These are phyloP conservation scores for Aegilops tauschii DNA, from an alignment of 176 grass and related monocot genomes.

Conservation along the genomic window DNA sequence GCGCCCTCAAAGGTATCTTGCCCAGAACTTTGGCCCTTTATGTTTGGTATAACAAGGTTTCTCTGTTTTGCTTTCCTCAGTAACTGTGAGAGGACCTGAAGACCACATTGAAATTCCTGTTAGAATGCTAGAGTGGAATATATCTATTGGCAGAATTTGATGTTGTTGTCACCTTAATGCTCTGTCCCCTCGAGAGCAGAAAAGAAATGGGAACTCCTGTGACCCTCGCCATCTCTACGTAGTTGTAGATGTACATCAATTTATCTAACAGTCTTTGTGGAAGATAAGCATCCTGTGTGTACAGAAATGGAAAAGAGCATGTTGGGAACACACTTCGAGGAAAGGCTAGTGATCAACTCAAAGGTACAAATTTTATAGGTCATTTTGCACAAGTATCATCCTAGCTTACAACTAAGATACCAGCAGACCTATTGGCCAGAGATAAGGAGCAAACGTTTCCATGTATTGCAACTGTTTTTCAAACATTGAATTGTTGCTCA, in stretches of 20 bases:
- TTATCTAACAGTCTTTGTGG: constrained; percentile 94
- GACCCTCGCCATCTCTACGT: constrained; percentile 99
- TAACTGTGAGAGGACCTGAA: constrained; percentile 90
- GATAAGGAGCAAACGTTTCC: neutral
- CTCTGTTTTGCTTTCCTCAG: constrained; percentile 93
- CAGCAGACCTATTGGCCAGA: neutral
- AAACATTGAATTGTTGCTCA: constrained; percentile 6
- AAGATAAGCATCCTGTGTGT: constrained; percentile 92
- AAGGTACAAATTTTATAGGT: neutral
- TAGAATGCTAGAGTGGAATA: constrained; percentile 17
- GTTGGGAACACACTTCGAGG: neutral
- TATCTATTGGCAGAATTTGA: constrained; percentile 1
- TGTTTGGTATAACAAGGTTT: constrained; percentile 98
- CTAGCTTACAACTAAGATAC: constrained; percentile 10
- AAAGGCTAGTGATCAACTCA: constrained; percentile 20
- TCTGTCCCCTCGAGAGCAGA: constrained; percentile 92
- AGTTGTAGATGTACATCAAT: constrained; percentile 98
- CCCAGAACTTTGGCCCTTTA: constrained; percentile 79
- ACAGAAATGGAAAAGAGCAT: constrained; percentile 22
- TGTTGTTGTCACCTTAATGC: constrained; percentile 74
- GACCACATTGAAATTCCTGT: constrained; percentile 28
- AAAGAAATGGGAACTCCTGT: constrained; percentile 98
- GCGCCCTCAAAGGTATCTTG: constrained; percentile 95
- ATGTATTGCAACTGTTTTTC: neutral
- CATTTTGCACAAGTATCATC: neutral